Evolutionary conservation across 345 rosid species (phyloP).

Genomic region (Eucalyptus pauciflora): DNA sequence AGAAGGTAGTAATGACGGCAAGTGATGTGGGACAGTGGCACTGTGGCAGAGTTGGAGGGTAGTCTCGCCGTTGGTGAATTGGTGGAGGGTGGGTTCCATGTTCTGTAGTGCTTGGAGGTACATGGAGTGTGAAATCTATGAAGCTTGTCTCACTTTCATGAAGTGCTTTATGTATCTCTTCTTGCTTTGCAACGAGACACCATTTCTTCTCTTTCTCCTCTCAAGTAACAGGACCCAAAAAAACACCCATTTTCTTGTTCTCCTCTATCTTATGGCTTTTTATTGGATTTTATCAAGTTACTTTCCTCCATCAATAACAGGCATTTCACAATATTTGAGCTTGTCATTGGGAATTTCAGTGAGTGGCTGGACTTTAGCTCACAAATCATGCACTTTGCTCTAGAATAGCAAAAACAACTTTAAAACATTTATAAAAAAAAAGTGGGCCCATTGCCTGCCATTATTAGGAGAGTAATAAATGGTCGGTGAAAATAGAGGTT

Average conservation of each 20-base stretch:
- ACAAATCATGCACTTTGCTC: no score
- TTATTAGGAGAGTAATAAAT: neutral
- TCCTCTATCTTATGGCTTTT: neutral
- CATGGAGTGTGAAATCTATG: neutral
- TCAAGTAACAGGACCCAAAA: neutral
- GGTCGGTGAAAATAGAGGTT: neutral
- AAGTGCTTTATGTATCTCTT: neutral
- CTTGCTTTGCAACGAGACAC: neutral
- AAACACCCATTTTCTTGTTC: neutral
- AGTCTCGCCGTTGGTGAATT: neutral
- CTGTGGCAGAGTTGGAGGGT: neutral
- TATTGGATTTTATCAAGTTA: neutral
- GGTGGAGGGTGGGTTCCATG: no score
- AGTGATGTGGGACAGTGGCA: neutral
- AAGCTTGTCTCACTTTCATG: neutral
- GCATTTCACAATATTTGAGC: neutral
- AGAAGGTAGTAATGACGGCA: neutral
- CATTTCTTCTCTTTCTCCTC: neutral
- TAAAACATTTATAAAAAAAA: fast-evolving
- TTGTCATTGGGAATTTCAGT: neutral
- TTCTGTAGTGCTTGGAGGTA: neutral
- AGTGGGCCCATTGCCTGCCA: neutral
- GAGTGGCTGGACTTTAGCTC: neutral
- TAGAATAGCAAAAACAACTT: neutral
- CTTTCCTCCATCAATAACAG: neutral